phyloP scores from a whole-genome alignment of 1,139 yeast genomes.

The Suhomyces terraborum region DNA sequence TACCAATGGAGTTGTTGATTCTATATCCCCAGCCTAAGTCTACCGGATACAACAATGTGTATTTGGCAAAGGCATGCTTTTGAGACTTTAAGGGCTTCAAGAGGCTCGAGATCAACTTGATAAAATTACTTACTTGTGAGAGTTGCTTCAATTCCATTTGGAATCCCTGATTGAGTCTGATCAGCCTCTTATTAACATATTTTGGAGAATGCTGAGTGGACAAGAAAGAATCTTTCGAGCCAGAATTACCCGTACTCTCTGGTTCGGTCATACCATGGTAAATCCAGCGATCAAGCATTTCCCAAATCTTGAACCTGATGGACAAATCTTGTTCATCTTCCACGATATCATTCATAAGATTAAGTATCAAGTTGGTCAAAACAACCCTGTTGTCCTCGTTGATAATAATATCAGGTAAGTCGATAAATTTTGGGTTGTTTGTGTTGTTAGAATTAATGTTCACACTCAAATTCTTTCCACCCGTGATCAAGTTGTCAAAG shows the following conservation, averaged over 20 bases:
- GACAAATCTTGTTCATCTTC: slow-evolving; percentile 33
- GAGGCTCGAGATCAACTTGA: slow-evolving; percentile 47
- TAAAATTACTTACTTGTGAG: slow-evolving; percentile 65
- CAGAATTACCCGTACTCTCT: slow-evolving; percentile 14
- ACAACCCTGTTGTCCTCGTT: slow-evolving; percentile 42
- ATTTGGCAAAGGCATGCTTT: slow-evolving; percentile 38
- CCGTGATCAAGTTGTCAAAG: slow-evolving; percentile 43
- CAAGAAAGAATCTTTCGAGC: slow-evolving; percentile 11
- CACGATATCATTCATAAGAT: slow-evolving; percentile 53
- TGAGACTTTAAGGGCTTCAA: slow-evolving; percentile 28
- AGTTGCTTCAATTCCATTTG: slow-evolving; percentile 38
- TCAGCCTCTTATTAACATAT: slow-evolving; percentile 29
- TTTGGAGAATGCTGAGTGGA: slow-evolving; percentile 22
- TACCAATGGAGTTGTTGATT: slow-evolving; percentile 51
- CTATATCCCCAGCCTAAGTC: slow-evolving; percentile 66
- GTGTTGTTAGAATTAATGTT: slow-evolving; percentile 18
- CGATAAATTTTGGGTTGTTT: slow-evolving; percentile 23
- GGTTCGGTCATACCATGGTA: slow-evolving; percentile 40
- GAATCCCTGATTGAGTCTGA: slow-evolving; percentile 38
- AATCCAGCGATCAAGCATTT: slow-evolving; percentile 70
- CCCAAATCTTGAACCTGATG: slow-evolving; percentile 63
- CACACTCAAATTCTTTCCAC: slow-evolving; percentile 20
- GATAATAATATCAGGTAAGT: slow-evolving; percentile 30
- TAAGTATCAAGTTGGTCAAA: slow-evolving; percentile 37
- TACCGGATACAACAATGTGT: slow-evolving; percentile 58